Percentiles rank a stretch among this genome's conserved stretches.
Conservation (phyloP, 371 early-diverging fungal genomes). For the Mucor piriformis region DNA sequence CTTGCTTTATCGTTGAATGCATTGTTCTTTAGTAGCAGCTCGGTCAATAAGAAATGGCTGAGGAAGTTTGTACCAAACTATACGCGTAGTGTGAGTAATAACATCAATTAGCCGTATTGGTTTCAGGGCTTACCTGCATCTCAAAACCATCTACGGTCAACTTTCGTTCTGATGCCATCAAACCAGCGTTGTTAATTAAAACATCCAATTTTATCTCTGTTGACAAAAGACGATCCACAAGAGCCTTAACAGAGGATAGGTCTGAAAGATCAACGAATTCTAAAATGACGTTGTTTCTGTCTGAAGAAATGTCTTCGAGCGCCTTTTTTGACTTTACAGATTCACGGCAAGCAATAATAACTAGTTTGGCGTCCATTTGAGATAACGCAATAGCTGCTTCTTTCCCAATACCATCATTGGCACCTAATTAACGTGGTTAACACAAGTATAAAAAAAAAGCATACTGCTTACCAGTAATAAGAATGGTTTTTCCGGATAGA, state of each 20-base stretch:
- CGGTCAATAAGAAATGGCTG: conserved; percentile 55
- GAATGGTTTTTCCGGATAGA: background rate
- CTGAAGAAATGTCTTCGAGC: conserved; percentile 6
- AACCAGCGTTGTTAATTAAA: conserved; percentile 64
- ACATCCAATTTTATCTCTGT: conserved; percentile 40
- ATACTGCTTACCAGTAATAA: conserved; percentile 14
- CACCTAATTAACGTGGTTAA: conserved; percentile 1
- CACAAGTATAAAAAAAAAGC: too few species aligned
- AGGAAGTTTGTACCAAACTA: conserved; percentile 70
- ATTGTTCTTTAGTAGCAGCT: conserved; percentile 11
- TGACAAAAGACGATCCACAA: conserved; percentile 5
- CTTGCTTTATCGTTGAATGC: conserved; percentile 39
- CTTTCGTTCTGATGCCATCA: conserved; percentile 35
- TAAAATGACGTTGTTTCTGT: background rate
- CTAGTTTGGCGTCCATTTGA: conserved; percentile 13
- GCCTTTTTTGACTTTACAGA: conserved; percentile 22
- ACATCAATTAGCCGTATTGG: too few species aligned
- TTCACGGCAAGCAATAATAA: conserved; percentile 25
- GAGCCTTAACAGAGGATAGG: conserved; percentile 11
- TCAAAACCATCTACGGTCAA: conserved; percentile 66
- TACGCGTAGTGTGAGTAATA: too few species aligned
- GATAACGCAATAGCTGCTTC: conserved; percentile 23
- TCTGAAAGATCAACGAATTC: conserved; percentile 23
- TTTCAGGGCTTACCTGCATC: conserved; percentile 49
- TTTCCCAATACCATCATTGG: conserved; percentile 29